A percentile compares a stretch with the other conserved stretches of the same genome.
Evolutionary conservation across 495 filamentous ascomycete genomes (phyloP).

Genomic region (Extremus antarcticus): DNA sequence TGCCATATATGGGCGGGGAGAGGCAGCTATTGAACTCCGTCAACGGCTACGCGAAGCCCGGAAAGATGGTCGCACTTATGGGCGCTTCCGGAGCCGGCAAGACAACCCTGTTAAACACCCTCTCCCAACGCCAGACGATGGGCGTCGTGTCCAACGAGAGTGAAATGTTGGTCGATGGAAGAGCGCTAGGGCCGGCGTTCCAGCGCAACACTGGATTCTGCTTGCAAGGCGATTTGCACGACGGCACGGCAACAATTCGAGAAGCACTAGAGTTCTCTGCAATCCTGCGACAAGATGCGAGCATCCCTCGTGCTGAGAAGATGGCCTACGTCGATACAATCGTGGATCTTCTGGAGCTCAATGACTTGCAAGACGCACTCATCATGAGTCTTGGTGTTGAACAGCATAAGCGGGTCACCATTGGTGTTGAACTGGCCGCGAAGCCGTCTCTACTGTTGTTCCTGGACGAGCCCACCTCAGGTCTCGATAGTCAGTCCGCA

Average conservation of each 20-base stretch:
- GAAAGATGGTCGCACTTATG: constrained; percentile 70
- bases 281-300: constrained; percentile 47
- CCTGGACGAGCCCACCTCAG: constrained; percentile 72
- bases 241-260: constrained; percentile 51
- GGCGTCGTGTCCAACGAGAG: constrained; percentile 43
- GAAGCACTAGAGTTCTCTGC: constrained; percentile 61
- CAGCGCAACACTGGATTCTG: constrained; percentile 76
- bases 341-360: constrained; percentile 32
- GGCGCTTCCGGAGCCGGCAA: constrained; percentile 80
- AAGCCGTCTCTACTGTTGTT: constrained; percentile 74
- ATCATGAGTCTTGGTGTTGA: constrained; percentile 50
- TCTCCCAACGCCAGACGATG: constrained; percentile 64
- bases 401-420: constrained; percentile 66
- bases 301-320: constrained; percentile 35
- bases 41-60: constrained; percentile 69
- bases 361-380: constrained; percentile 32
- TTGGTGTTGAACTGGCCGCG: constrained; percentile 84
- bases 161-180: constrained; percentile 64
- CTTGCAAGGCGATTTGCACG: constrained; percentile 80
- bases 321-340: constrained; percentile 34
- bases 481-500: constrained; percentile 76
- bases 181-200: constrained; percentile 55
- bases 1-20: constrained; percentile 60
- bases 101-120: constrained; percentile 62
- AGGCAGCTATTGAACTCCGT: constrained; percentile 61